Percentiles rank a stretch among this genome's conserved stretches.
phyloP scores from a whole-genome alignment of 169 alveolate species.

The Pseudocohnilembus persalinus region DNA sequence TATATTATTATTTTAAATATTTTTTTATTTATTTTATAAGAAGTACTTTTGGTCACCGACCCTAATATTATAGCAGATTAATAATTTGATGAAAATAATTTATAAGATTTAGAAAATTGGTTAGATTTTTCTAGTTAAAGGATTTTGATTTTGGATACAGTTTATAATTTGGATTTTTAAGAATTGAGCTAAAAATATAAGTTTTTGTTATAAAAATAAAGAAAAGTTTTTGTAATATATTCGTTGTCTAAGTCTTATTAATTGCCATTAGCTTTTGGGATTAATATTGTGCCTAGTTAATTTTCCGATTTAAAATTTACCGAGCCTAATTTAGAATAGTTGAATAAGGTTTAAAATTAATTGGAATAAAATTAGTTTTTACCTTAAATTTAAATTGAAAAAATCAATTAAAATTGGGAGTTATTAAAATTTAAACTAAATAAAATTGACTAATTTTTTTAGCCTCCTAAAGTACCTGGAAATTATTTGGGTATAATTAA shows the following conservation, averaged over 20 bases:
- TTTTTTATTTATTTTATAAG: too few species aligned
- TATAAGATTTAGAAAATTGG: background rate
- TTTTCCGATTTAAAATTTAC: background rate
- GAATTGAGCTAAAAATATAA: too few species aligned
- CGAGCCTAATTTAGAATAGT: background rate
- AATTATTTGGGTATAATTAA: background rate
- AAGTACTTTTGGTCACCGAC: background rate
- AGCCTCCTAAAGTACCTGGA: background rate
- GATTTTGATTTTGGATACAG: background rate
- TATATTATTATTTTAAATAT: too few species aligned
- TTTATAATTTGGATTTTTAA: background rate
- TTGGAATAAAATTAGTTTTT: background rate
- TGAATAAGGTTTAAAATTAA: background rate
- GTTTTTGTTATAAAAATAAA: too few species aligned
- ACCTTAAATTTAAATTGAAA: background rate
- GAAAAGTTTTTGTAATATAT: background rate
- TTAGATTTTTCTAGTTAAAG: background rate
- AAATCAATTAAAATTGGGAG: background rate
- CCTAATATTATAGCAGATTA: background rate
- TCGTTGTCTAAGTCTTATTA: background rate
- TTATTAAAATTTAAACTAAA: too few species aligned
- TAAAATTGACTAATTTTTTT: background rate
- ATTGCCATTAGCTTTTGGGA: background rate
- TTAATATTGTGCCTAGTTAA: background rate
- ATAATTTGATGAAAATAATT: background rate